A percentile compares a stretch with the other conserved stretches of the same genome.
Conservation (phyloP, 495 filamentous ascomycete genomes). For the Aspergillus panamensis region DNA sequence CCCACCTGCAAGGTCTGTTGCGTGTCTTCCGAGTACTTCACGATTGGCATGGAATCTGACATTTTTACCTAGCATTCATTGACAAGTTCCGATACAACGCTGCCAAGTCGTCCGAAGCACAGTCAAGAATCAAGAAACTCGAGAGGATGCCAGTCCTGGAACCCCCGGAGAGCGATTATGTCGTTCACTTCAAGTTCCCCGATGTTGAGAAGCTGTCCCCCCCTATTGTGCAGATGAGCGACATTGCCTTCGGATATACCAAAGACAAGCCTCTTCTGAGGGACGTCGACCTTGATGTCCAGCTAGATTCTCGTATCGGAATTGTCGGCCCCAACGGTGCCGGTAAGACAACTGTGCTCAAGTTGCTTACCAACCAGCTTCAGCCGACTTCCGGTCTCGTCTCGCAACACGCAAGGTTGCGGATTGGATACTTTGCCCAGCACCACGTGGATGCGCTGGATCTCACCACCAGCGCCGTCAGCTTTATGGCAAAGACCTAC, state of each 20-base stretch:
- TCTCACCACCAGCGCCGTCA: conserved; percentile 79
- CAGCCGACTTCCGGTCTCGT: conserved; percentile 74
- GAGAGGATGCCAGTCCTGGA: conserved; percentile 94
- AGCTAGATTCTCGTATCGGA: conserved; percentile 95
- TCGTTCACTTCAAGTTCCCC: conserved; percentile 95
- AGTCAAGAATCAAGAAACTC: conserved; percentile 97
- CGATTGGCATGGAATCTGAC: conserved; percentile 7
- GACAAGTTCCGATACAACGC: conserved; percentile 99
- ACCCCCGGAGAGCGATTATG: conserved; percentile 89
- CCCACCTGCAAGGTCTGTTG: conserved; percentile 67
- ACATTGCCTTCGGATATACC: conserved; percentile 87
- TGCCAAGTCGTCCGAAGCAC: conserved; percentile 96
- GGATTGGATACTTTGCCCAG: conserved; percentile 96
- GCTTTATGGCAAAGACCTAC: conserved; percentile 91
- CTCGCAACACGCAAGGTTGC: conserved; percentile 78
- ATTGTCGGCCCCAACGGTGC: conserved; percentile 99
- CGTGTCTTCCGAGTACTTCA: neutral
- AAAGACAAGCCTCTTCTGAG: conserved; percentile 73
- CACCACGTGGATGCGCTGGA: conserved; percentile 98
- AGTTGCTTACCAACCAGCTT: conserved; percentile 87
- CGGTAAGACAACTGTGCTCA: conserved; percentile 95
- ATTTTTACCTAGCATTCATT: conserved; percentile 67
- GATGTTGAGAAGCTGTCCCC: conserved; percentile 97
- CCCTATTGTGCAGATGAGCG: conserved; percentile 95
- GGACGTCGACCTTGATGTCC: conserved; percentile 91